Evolutionary conservation across 352 stramenopile species (phyloP).

Genomic region (Phytopythium sindhum): DNA sequence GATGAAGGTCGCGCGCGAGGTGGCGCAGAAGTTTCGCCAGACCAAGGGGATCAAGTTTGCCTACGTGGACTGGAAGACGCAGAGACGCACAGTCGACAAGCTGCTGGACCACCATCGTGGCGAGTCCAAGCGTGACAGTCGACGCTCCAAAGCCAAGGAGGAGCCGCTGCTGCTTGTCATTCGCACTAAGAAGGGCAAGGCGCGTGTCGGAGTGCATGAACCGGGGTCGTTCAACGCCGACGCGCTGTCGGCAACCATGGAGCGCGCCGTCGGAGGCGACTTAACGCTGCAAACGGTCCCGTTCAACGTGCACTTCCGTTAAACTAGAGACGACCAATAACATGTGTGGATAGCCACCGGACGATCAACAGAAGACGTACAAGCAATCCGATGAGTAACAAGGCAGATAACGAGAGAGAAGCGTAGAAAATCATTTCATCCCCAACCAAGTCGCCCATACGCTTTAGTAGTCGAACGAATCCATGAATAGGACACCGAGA

Average conservation of each 20-base stretch:
- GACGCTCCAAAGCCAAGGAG: slow-evolving; percentile 15
- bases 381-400: no score
- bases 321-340: not conserved
- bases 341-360: no score
- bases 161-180: slow-evolving; percentile 57
- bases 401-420: no score
- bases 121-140: slow-evolving; percentile 7
- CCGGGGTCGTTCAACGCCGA: slow-evolving; percentile 40
- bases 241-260: slow-evolving; percentile 59
- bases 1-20: slow-evolving; percentile 52
- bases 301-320: slow-evolving; percentile 39
- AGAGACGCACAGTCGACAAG: slow-evolving; percentile 50
- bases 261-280: slow-evolving; percentile 70
- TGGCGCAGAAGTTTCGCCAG: slow-evolving; percentile 64
- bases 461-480: no score
- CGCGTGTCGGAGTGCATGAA: slow-evolving; percentile 45
- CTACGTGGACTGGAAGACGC: slow-evolving; percentile 72
- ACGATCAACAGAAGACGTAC: no score
- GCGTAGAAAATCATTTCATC: no score
- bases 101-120: slow-evolving; percentile 25
- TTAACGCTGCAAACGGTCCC: slow-evolving; percentile 35
- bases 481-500: no score
- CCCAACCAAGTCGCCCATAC: no score
- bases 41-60: slow-evolving; percentile 57
- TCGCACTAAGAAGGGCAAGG: slow-evolving; percentile 59